Evolutionary conservation across 768 basidiomycete genomes (phyloP), one percentile per base, ranked within the genome.

Genomic region (Lentinula boryana): DNA sequence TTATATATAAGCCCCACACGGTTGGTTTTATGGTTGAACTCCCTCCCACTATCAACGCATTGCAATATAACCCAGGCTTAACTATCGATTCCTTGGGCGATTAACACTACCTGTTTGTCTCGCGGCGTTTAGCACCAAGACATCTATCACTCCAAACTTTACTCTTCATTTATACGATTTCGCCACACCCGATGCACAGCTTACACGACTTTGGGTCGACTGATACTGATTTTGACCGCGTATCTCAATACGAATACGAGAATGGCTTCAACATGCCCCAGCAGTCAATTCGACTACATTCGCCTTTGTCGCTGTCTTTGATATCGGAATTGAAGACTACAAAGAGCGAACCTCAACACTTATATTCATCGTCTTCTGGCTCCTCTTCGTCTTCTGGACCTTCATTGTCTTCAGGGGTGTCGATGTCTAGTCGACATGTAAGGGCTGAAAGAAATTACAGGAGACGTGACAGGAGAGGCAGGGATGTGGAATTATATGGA

Each of bases 1-100:
- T 56, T 44, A 56, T 56, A 56, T 56, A 56, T 56, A 56, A 56
- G 40, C 55, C 41, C 55, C 55, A 56, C 55, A 43, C 43, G 55
- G 55, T 56, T 56, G 36, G 38, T 9, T 44, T n/a, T 18, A 56
- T 56, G 55, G 36, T 40, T 38, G 38, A 56, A 43, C 15, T 23
- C 15, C 36, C 40, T 41, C 10, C 55, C 55, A 16, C 40, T 40
- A 18, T n/a, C 40, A 35, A 56, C 55, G 18, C 40, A 43, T 41
- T 23, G 55, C 10, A 33, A 38, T 38, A 40, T 13, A n/a, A 9
- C 10, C 23, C 36, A n/a, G 9, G 18, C 32, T 38, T 13, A 4
- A 38, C 53, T n/a, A 18, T 38, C 33, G 33, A 36, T 36, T 54
- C 31, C 23, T 56, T 23, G 32, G 5, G 38, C 27, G 23, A 10